Evolutionary conservation across 345 rosid genomes (phyloP).

Genomic region (Fremontodendron californicum): DNA sequence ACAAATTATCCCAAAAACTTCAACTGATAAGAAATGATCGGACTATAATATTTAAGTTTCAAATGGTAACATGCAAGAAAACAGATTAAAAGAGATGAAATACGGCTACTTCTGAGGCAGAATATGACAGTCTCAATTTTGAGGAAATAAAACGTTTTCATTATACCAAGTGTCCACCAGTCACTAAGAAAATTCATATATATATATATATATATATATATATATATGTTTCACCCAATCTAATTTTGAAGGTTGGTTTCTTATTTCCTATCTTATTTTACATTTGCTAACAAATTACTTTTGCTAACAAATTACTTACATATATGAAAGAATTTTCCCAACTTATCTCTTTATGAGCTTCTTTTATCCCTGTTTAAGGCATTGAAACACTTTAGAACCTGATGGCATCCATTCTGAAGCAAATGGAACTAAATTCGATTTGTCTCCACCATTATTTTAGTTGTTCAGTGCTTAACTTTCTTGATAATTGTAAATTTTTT

Average conservation of each 20-base stretch:
- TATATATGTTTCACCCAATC: conserved; percentile 28
- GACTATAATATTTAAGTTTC: too few relatives aligned
- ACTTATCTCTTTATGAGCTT: too few relatives aligned
- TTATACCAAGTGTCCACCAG: conserved; percentile 25
- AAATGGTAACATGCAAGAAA: too few relatives aligned
- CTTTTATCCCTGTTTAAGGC: too few relatives aligned
- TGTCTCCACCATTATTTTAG: background rate
- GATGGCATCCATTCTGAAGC: background rate
- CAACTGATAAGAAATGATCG: too few relatives aligned
- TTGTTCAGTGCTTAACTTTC: background rate
- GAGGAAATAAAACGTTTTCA: conserved; percentile 34
- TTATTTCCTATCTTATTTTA: background rate
- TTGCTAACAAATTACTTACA: background rate
- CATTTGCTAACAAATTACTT: background rate
- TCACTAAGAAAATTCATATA: conserved; percentile 32
- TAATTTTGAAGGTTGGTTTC: conserved; percentile 40
- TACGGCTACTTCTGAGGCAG: conserved; percentile 6
- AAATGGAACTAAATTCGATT: background rate
- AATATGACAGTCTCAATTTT: conserved; percentile 13
- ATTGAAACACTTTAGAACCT: background rate
- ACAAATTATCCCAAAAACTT: too few relatives aligned
- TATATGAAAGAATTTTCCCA: too few relatives aligned
- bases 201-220: too few relatives aligned
- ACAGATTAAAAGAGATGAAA: too few relatives aligned
- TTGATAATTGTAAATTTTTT: too few relatives aligned